These are phyloP conservation scores for Polyporus tsugae DNA, from an alignment of 1,284 basidiomycete genomes.

Conservation along the genomic window DNA sequence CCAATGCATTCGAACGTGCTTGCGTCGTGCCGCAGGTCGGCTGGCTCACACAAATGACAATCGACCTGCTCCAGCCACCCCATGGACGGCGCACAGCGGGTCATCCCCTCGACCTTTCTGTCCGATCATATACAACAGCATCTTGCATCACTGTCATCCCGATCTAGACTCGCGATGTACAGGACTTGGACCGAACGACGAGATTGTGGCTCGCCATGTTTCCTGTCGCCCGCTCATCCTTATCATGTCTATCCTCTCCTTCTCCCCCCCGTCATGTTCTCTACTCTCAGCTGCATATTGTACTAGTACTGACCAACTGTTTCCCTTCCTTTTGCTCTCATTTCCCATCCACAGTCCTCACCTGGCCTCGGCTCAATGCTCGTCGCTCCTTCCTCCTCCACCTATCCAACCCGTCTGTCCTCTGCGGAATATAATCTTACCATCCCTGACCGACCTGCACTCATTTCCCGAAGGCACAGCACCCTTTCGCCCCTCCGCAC, in stretches of 20 bases:
- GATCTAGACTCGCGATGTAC: background rate
- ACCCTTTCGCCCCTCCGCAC: slow-evolving; percentile 29
- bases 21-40: background rate
- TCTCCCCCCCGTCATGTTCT: slow-evolving; percentile 6
- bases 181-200: background rate
- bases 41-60: background rate
- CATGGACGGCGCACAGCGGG: background rate
- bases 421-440: slow-evolving; percentile 23
- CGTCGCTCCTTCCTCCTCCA: slow-evolving; percentile 27
- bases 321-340: background rate
- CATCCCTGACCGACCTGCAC: slow-evolving; percentile 23
- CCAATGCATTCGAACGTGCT: background rate
- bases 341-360: slow-evolving; percentile 6
- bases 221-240: background rate
- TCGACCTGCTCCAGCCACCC: background rate
- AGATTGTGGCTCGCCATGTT: slow-evolving; percentile 1
- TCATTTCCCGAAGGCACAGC: slow-evolving; percentile 31
- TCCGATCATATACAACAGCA: background rate
- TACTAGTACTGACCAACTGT: slow-evolving; percentile 13
- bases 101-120: background rate
- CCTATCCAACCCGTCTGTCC: slow-evolving; percentile 16
- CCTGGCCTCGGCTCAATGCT: slow-evolving; percentile 21
- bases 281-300: background rate
- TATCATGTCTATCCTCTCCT: background rate
- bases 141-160: background rate